Conservation (phyloP, 2,329 filamentous ascomycete species). For the Rutstroemia sp. region DNA sequence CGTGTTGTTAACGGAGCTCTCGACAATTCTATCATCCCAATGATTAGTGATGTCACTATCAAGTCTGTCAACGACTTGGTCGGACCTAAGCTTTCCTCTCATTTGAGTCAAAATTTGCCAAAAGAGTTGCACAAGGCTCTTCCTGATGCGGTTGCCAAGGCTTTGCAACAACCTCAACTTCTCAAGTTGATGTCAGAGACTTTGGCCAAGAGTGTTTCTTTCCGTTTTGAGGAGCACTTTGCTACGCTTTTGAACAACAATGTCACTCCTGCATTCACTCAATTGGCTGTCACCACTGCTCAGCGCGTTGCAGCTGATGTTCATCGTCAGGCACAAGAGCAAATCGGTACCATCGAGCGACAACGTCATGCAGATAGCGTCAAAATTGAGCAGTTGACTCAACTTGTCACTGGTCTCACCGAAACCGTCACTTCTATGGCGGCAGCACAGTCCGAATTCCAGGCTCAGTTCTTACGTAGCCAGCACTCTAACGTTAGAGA, state of each 20-base stretch:
- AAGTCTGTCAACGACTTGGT: conserved; percentile 62
- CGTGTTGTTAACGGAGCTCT: conserved; percentile 55
- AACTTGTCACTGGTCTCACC: conserved; percentile 57
- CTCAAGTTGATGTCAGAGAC: conserved; percentile 66
- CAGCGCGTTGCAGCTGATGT: conserved; percentile 62
- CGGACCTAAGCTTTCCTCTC: conserved; percentile 47
- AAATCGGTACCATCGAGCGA: conserved; percentile 24
- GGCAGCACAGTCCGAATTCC: conserved; percentile 59
- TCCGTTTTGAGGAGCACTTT: conserved; percentile 64
- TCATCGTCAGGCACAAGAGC: conserved; percentile 45
- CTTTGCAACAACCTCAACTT: conserved; percentile 67
- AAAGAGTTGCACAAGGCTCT: conserved; percentile 65
- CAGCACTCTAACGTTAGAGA: conserved; percentile 43
- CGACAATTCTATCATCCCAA: conserved; percentile 67
- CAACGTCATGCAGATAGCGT: conserved; percentile 32
- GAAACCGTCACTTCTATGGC: conserved; percentile 66
- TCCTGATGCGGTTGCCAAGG: conserved; percentile 57
- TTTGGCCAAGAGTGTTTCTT: conserved; percentile 57
- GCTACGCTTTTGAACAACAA: conserved; percentile 51
- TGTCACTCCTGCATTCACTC: conserved; percentile 59
- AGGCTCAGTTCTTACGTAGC: conserved; percentile 54
- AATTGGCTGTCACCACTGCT: conserved; percentile 56
- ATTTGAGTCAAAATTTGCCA: conserved; percentile 31
- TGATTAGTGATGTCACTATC: conserved; percentile 56
- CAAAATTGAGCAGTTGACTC: conserved; percentile 68